Evolutionary conservation across 345 rosid genomes (phyloP).

Genomic region (Viola odorata): DNA sequence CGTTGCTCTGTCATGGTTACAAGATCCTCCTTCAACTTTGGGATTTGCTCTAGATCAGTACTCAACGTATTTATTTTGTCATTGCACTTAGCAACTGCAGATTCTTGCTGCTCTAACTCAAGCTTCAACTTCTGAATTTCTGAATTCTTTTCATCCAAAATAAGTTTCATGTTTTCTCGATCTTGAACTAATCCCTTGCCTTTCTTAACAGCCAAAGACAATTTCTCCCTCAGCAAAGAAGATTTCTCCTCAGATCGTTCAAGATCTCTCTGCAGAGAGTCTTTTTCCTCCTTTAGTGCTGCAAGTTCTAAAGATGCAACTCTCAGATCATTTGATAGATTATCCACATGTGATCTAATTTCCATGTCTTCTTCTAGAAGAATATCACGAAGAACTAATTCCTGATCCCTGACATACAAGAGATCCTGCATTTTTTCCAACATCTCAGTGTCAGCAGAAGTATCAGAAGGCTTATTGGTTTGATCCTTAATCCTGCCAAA

Average conservation of each 20-base stretch:
- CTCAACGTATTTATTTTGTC: constrained; percentile 50
- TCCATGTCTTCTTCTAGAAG: constrained; percentile 57
- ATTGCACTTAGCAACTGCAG: constrained; percentile 41
- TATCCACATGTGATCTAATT: constrained; percentile 37
- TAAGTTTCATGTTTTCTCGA: constrained; percentile 57
- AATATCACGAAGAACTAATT: constrained; percentile 52
- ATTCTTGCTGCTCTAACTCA: constrained; percentile 49
- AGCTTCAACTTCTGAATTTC: constrained; percentile 58
- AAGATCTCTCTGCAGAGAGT: constrained; percentile 51
- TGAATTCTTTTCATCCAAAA: constrained; percentile 58
- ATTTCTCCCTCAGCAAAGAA: constrained; percentile 66
- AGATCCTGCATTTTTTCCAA: constrained; percentile 58
- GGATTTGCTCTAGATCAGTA: constrained; percentile 43
- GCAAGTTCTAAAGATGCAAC: constrained; percentile 40
- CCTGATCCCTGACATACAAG: constrained; percentile 58
- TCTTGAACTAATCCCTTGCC: constrained; percentile 91
- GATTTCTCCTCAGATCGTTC: constrained; percentile 78
- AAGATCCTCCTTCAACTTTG: constrained; percentile 61
- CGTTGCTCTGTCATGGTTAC: constrained; percentile 40
- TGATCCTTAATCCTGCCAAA: constrained; percentile 50
- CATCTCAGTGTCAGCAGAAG: constrained; percentile 34
- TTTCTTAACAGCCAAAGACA: constrained; percentile 89
- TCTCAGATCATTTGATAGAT: constrained; percentile 42
- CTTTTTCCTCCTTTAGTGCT: constrained; percentile 53
- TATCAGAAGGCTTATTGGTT: constrained; percentile 25